A percentile compares a stretch with the other conserved stretches of the same genome.
phyloP scores from a whole-genome alignment of 805 yeast species.

The Monosporozyma solicola region DNA sequence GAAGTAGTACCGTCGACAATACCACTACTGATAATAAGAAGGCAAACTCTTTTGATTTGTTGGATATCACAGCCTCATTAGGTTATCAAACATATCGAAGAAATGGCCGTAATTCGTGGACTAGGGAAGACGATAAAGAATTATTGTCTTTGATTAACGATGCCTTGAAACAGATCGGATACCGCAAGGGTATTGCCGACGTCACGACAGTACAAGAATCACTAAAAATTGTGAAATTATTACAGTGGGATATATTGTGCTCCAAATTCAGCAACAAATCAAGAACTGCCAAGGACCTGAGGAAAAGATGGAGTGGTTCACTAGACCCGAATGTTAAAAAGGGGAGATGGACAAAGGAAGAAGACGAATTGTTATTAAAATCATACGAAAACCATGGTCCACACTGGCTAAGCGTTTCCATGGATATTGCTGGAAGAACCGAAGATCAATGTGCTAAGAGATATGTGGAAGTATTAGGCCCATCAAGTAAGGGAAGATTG shows the following conservation, averaged over 20 bases:
- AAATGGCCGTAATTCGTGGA: slow-evolving; percentile 61
- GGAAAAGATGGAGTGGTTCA: slow-evolving; percentile 81
- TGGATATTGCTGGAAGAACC: slow-evolving; percentile 71
- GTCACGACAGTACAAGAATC: slow-evolving; percentile 24
- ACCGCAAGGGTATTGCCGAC: slow-evolving; percentile 29
- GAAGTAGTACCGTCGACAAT: background rate
- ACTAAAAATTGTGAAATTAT: slow-evolving; percentile 23
- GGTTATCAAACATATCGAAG: slow-evolving; percentile 69
- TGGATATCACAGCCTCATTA: slow-evolving; percentile 54
- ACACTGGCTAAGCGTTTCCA: slow-evolving; percentile 77
- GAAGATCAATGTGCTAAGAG: slow-evolving; percentile 94
- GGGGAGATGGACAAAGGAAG: slow-evolving; percentile 81
- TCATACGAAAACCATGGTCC: slow-evolving; percentile 68
- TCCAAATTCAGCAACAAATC: slow-evolving; percentile 35
- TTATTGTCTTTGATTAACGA: slow-evolving; percentile 38
- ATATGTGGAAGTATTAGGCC: slow-evolving; percentile 81
- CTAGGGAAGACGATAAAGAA: slow-evolving; percentile 59
- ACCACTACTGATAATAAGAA: slow-evolving; percentile 6
- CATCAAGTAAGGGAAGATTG: slow-evolving; percentile 64
- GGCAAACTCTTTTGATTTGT: slow-evolving; percentile 30
- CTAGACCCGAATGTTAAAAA: slow-evolving; percentile 72
- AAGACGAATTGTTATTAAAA: slow-evolving; percentile 55
- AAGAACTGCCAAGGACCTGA: slow-evolving; percentile 72
- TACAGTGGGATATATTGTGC: slow-evolving; percentile 59
- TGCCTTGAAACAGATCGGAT: slow-evolving; percentile 29